Evolutionary conservation across 306 rosid species (phyloP).

Genomic region (Elaeagnus macrophylla): DNA sequence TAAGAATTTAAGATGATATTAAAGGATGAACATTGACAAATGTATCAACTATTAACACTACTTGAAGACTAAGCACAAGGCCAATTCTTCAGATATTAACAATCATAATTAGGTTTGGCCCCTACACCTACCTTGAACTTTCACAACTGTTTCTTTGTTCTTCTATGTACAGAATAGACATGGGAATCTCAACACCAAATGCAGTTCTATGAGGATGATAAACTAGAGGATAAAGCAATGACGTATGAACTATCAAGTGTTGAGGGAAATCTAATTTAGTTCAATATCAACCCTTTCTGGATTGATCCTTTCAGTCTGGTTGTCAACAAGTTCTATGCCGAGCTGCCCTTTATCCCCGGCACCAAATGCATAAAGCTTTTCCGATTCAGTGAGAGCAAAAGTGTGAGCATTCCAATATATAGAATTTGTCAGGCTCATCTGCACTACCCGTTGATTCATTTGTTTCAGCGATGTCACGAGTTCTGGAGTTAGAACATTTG

Average conservation of each 20-base stretch:
- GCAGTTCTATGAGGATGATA: conserved; percentile 29
- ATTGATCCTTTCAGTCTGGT: conserved; percentile 68
- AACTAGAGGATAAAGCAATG: neutral
- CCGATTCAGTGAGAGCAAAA: conserved; percentile 84
- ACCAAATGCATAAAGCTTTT: conserved; percentile 90
- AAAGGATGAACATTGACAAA: conserved; percentile 15
- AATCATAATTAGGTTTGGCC: conserved; percentile 30
- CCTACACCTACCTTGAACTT: conserved; percentile 35
- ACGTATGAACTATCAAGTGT: neutral
- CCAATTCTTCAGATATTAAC: conserved; percentile 28
- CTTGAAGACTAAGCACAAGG: conserved; percentile 37
- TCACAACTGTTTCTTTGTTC: conserved; percentile 19
- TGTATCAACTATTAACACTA: conserved; percentile 37
- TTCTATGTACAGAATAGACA: conserved; percentile 62
- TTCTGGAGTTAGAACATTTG: conserved; percentile 62
- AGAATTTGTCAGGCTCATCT: conserved; percentile 82
- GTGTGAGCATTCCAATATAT: conserved; percentile 94
- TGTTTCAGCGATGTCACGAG: conserved; percentile 65
- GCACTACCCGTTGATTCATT: conserved; percentile 68
- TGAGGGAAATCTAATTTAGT: conserved; percentile 39
- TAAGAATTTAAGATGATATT: conserved; percentile 23
- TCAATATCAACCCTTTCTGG: conserved; percentile 73
- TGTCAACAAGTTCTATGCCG: conserved; percentile 60
- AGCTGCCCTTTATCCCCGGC: conserved; percentile 93
- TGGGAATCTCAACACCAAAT: conserved; percentile 37